Evolutionary conservation across 768 basidiomycete genomes (phyloP), one percentile per base, ranked within the genome.

Genomic region (Russula earlei): DNA sequence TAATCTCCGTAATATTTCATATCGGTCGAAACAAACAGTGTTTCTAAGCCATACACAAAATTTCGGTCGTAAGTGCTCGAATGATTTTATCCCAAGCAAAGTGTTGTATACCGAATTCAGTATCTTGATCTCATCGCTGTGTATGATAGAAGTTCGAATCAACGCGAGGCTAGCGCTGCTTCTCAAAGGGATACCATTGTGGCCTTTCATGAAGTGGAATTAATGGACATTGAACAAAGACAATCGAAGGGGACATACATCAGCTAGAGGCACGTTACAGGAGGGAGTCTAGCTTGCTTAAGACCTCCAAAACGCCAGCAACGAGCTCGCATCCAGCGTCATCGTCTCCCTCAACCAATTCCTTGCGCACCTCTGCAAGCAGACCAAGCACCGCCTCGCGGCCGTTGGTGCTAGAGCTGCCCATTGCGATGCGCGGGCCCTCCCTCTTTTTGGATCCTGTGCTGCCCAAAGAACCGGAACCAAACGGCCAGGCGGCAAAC

Each of bases 401-500:
- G 38, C 83, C 79, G 68, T 47, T 68, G 69, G 64, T 74, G 42
- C 79, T 68, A 34, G 70, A 63, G 44, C 75, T 74, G 1, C 84
- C 83, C 69, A 76, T 79, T 11, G 77, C 84, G 36, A 85, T 78
- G 59, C 79, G 71, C 44, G 67, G 59, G 8, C 66, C 68, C 56
- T 74, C 71, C 63, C 77, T 49, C 63, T 69, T 54, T 64, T 71
- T 56, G 55, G 69, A 10, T 24, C 63, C 27, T 22, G 54, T 55
- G 34, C 31, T 41, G 24, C 54, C 45, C 4, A 58, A 49, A 4
- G 60, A 56, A 4, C 66, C 69, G 37, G 72, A 74, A 4, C 77
- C 92, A 66, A 89, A 93, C 12, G 95, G 95, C 92, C 92, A 99
- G 29, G 75, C 77, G 27, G 82, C 77, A 69, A 98, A 98, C 71